Evolutionary conservation across 371 early-diverging fungal genomes (phyloP), one percentile per base, ranked within the genome.

Genomic region (Actinomortierella ambigua): DNA sequence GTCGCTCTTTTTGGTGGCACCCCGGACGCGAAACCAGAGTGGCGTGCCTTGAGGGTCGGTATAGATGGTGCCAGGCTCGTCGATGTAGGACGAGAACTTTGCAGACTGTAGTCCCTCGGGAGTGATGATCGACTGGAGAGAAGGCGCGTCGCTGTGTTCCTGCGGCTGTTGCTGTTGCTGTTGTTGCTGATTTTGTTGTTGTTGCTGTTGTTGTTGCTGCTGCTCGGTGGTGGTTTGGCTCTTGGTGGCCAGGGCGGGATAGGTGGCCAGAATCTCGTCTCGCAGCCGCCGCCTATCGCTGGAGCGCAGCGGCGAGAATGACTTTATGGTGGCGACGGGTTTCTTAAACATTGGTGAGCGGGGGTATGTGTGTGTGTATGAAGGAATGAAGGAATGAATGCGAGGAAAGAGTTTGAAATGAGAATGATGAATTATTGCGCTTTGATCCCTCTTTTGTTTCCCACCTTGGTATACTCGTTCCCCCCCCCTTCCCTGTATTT

Each of bases 11-110:
- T 65, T 58, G 27, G 65, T 66, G 23, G 34, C 51, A n/a, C 53
- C 75, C 79, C 85, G 54, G 66, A 85, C 65, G 46, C 79, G 84
- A 46, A 90, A 69, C 89, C 89, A 90, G 27, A 87, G 61, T 8
- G 88, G 87, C 2, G 81, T 81, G 4, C 81, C 80, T 5, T 81
- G 77, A 0, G 78, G 63, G 57, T 68, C 83, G 27, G 79, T 79
- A 57, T 88, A 85, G 39, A 90, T 64, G 28, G 83, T 73, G 58
- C 91, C 91, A 26, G 81, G 76, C 24, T 80, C 81, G 27, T 86
- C 84, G 29, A 81, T 65, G 53, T 88, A 85, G 1, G 88, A 78
- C 9, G 77, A 65, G 52, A 89, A 90, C 57, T 84, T 88, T 14
- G 89, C 89, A 40, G 81, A 75, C 52, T 83, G 85, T 13, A 89